These are phyloP conservation scores for Chrysochromulina parva DNA, from an alignment of 78 protist genomes.

Conservation along the genomic window DNA sequence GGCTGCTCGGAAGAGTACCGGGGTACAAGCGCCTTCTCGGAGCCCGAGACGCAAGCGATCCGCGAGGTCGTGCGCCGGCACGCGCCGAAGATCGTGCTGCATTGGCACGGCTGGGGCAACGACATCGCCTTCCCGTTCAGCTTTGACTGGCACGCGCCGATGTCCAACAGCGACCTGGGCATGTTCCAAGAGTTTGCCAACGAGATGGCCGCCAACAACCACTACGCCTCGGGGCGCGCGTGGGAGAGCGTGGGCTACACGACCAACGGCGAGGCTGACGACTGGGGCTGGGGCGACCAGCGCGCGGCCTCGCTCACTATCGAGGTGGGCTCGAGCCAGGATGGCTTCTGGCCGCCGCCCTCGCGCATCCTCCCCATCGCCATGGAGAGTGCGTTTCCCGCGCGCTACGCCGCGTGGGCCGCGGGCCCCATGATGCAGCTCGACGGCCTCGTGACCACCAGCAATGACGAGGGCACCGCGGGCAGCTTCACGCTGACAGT, in stretches of 20 bases:
- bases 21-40: not conserved
- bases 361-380: not conserved
- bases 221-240: not conserved
- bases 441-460: not conserved
- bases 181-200: not conserved
- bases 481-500: not conserved
- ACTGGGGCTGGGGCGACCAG: constrained; percentile 2
- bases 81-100: not conserved
- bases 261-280: constrained; percentile 19
- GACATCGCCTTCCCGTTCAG: not conserved
- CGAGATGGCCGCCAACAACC: not conserved
- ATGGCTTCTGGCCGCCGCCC: constrained; percentile 24
- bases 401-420: not conserved
- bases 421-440: not conserved
- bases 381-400: not conserved
- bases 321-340: constrained; percentile 12
- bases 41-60: not conserved
- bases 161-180: not conserved
- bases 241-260: constrained; percentile 7
- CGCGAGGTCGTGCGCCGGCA: not conserved
- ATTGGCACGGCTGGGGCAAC: constrained; percentile 22
- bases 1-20: constrained; percentile 15
- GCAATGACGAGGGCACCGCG: not conserved
- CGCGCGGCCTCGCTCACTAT: not conserved
- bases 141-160: not conserved